Evolutionary conservation across 2,329 filamentous ascomycete species (phyloP), one percentile per base, ranked within the genome.

Genomic region (Aspergillus unguis): DNA sequence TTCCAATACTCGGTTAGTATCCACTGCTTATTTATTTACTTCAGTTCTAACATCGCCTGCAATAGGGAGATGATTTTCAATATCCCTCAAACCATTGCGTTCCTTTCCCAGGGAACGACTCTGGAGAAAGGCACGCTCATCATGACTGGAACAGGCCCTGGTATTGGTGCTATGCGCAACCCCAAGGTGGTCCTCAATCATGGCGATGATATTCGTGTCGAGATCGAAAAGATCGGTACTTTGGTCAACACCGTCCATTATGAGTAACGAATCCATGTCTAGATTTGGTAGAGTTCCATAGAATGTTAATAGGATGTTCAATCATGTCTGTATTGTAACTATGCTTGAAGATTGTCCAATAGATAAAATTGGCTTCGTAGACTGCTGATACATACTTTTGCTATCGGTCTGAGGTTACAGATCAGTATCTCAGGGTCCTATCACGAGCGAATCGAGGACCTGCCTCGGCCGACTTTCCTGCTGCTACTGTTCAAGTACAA

Each of bases 81-180:
- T n/a, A 63, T 77, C 31, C 54, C 66, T 7, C 62, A 71, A 35
- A 67, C 65, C 5, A 67, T 74, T 36, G 58, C 69, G 8, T 72
- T 68, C 31, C 44, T 74, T 3, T 72, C 68, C 2, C 67, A 71
- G 43, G 68, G 71, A 2, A 74, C 71, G 2, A 75, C 71, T 3
- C 59, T 75, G 9, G 69, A 67, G 47, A 58, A 59, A 8, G 71
- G 71, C 6, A 72, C 70, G 1, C 45, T 75, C 17, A 72, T 74
- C 48, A 67, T 74, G 62, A 73, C 71, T 6, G 71, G 72, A 23
- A 75, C 74, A 1, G 69, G 69, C 0, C 67, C 70, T 0, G 75
- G 76, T 26, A 74, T 78, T 17, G 76, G 76, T 4, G 67, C 69
- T 3, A 71, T 71, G 59, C 65, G 71, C 32, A 67, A 70, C 29